phyloP scores from a whole-genome alignment of 2,329 filamentous ascomycete species.

The Aaosphaeria pasadenensis region DNA sequence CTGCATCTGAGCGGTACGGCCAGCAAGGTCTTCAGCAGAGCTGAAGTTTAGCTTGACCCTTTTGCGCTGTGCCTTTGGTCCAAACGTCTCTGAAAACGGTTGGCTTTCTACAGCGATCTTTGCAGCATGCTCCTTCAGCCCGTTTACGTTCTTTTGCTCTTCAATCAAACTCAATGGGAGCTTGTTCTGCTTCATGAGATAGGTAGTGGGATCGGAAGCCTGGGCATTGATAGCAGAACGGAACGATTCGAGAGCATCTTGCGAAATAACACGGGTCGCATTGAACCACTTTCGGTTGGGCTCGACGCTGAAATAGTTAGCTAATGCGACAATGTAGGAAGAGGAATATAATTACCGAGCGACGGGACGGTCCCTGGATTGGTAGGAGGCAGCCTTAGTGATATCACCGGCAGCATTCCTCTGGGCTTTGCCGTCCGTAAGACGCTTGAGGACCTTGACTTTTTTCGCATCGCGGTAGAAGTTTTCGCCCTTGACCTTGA shows the following conservation, averaged over 20 bases:
- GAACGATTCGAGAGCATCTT: slow-evolving; percentile 83
- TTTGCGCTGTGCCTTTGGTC: slow-evolving; percentile 90
- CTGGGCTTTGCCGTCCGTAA: slow-evolving; percentile 80
- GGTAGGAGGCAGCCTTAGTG: slow-evolving; percentile 77
- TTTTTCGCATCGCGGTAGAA: slow-evolving; percentile 95
- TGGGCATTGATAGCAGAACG: slow-evolving; percentile 89
- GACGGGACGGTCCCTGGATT: slow-evolving; percentile 75
- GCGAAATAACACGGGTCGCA: slow-evolving; percentile 86
- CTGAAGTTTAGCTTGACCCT: slow-evolving; percentile 83
- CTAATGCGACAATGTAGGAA: too few relatives aligned
- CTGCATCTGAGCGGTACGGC: slow-evolving; percentile 75
- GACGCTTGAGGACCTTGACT: slow-evolving; percentile 83
- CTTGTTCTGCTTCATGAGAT: slow-evolving; percentile 96
- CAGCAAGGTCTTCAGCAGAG: slow-evolving; percentile 77
- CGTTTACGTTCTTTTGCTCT: slow-evolving; percentile 71
- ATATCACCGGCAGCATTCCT: slow-evolving; percentile 82
- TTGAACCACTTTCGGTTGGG: slow-evolving; percentile 98
- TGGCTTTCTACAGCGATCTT: slow-evolving; percentile 90
- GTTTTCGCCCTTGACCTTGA: slow-evolving; percentile 94
- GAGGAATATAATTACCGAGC: slow-evolving; percentile 52
- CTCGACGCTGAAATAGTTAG: slow-evolving; percentile 57
- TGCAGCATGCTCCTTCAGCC: slow-evolving; percentile 85
- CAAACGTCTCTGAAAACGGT: slow-evolving; percentile 86
- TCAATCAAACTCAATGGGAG: slow-evolving; percentile 91
- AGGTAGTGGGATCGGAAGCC: slow-evolving; percentile 85